Conservation (phyloP, 2,329 filamentous ascomycete species). For the Colletotrichum limetticola region DNA sequence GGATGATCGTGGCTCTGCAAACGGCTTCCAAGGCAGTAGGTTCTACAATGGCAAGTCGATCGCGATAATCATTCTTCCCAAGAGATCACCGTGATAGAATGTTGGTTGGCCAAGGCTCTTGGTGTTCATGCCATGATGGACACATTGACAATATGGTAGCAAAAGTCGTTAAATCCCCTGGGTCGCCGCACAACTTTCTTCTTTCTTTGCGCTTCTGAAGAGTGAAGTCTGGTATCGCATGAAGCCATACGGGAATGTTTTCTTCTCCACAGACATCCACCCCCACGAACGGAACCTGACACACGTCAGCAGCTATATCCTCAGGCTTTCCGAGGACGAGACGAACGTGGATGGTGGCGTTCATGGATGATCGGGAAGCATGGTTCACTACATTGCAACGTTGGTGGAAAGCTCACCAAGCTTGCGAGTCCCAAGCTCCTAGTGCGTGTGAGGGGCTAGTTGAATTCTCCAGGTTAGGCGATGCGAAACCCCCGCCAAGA, state of each 20-base stretch:
- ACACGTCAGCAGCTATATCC: slow-evolving; percentile 21
- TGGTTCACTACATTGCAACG: neutral
- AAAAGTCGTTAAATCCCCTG: too few species aligned
- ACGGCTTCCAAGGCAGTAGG: neutral
- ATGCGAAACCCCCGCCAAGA: slow-evolving; percentile 31
- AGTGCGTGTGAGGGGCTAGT: slow-evolving; percentile 18
- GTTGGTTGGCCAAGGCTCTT: neutral
- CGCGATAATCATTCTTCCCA: neutral
- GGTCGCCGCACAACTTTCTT: neutral
- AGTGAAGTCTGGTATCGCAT: neutral
- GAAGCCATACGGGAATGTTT: slow-evolving; percentile 23
- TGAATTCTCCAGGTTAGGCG: neutral
- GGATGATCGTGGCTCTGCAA: neutral
- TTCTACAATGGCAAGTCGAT: slow-evolving; percentile 14
- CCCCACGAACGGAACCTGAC: slow-evolving; percentile 23
- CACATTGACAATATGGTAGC: neutral
- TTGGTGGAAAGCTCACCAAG: neutral
- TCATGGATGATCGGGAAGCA: slow-evolving; percentile 4
- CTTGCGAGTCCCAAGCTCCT: neutral
- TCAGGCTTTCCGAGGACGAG: slow-evolving; percentile 4
- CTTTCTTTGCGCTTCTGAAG: too few species aligned
- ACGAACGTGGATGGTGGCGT: slow-evolving; percentile 9
- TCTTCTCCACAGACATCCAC: neutral
- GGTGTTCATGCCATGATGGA: neutral
- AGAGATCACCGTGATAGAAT: neutral